Base-by-base conservation (phyloP, 257 asterid genomes). In the Plantago ovata region DNA sequence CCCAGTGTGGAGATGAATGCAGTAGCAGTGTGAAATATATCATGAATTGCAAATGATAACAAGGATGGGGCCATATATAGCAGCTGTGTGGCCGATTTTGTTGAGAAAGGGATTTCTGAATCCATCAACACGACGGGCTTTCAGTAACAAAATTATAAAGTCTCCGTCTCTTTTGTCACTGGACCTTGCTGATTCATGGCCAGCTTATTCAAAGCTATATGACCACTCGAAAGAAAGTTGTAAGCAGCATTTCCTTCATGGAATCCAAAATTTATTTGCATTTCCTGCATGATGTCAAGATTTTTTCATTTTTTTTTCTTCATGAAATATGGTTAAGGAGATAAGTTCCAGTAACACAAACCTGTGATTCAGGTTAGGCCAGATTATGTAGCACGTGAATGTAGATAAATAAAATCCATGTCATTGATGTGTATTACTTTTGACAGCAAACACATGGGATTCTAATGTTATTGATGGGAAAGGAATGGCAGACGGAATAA, bases 381-480 rank as follows among this genome's bases (percentile, higher is more conserved):
- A n/a, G n/a, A 14, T 13, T 1, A 9, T 60, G 46, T 45, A 66
- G 23, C 22, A 11, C 49, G 42, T 53, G 48, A 50, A 58, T 32
- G 44, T 62, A 60, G 48, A 47, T 42, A 49, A 57, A 50, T 55
- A 56, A 66, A 54, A 38, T 21, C 21, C 13, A 32, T 69, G 16
- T 56, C 44, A 56, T 70, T 66, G 52, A 20, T 51, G 20, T n/a
- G n/a, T n/a, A 53, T 33, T 44, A 52, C 16, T 74, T 54, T 16
- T 63, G 74, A 52, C 78, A 80, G 86, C 66, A 54, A 60, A 53
- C 65, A 61, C 70, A 51, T 45, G 39, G 63, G 62, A 58, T 56
- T 80, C 89, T 14, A 79, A 72, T 59, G 75, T 78, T 61, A 75
- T 91, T 63, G 87, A 87, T 72, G 96, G 98, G 51, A 71, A 33